Evolutionary conservation across 306 rosid species (phyloP).

Genomic region (Vigna nakashimae): DNA sequence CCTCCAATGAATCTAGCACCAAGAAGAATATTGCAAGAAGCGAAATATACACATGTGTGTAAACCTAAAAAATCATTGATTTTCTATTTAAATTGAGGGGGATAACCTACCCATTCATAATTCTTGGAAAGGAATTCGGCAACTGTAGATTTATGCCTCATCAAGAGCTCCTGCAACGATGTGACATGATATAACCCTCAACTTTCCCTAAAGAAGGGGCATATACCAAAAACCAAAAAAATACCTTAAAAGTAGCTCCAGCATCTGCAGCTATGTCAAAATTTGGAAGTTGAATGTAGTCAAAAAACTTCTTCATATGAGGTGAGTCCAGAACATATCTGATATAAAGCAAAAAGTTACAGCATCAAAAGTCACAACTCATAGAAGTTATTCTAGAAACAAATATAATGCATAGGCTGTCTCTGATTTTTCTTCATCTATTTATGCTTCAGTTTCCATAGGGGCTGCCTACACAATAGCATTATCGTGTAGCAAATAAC

Average conservation of each 20-base stretch:
- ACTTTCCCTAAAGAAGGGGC: not conserved
- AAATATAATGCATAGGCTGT: conserved; percentile 8
- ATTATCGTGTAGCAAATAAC: conserved; percentile 24
- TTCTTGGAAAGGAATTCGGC: conserved; percentile 85
- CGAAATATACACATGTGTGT: conserved; percentile 23
- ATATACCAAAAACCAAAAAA: not conserved
- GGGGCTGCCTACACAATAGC: conserved; percentile 3
- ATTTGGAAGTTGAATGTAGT: conserved; percentile 86
- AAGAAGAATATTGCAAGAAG: not conserved
- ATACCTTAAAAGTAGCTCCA: conserved; percentile 92
- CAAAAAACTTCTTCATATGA: conserved; percentile 83
- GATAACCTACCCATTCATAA: conserved; percentile 80
- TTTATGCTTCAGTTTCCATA: conserved; percentile 17
- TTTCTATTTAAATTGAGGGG: conserved; percentile 20
- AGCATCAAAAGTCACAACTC: conserved; percentile 4
- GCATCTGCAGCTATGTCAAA: conserved; percentile 96
- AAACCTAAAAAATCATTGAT: not conserved
- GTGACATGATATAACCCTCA: conserved; percentile 30
- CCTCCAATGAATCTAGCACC: conserved; percentile 13
- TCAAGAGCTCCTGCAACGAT: conserved; percentile 83
- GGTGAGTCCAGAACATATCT: conserved; percentile 89
- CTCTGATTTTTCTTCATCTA: not conserved
- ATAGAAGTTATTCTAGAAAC: conserved; percentile 1
- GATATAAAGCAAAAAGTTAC: conserved; percentile 41
- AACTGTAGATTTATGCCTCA: conserved; percentile 94